Percentiles rank a stretch among this genome's conserved stretches.
Conservation (phyloP, 148 eudicot species). For the Oxyria digyna region DNA sequence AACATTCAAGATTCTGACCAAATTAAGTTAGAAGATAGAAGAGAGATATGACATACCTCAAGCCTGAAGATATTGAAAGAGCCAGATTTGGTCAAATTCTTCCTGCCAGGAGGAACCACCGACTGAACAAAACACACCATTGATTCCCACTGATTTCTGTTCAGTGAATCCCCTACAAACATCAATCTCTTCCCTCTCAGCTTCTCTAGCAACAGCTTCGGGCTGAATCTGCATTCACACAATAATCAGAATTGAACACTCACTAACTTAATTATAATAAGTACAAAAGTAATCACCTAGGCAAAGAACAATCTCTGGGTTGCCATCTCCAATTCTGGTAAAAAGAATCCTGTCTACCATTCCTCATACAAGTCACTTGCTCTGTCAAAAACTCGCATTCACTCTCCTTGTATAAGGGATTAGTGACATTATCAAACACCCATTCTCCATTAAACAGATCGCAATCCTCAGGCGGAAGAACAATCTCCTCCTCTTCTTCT, state of each 20-base stretch:
- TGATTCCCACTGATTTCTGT: constrained; percentile 96
- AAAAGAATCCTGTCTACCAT: constrained; percentile 70
- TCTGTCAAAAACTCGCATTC: constrained; percentile 77
- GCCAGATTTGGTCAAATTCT: constrained; percentile 59
- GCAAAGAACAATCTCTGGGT: constrained; percentile 79
- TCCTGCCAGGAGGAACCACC: constrained; percentile 49
- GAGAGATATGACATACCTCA: constrained; percentile 29
- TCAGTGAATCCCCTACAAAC: constrained; percentile 97
- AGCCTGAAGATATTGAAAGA: constrained; percentile 66
- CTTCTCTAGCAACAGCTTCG: constrained; percentile 72
- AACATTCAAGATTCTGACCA: neutral
- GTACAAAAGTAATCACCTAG: constrained; percentile 33
- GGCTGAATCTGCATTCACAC: constrained; percentile 40
- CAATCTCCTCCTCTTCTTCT: constrained; percentile 35
- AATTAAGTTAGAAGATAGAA: neutral
- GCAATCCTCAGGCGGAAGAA: constrained; percentile 59
- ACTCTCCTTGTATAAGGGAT: constrained; percentile 62
- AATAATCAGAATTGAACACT: neutral
- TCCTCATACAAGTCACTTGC: constrained; percentile 85
- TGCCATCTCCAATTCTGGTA: constrained; percentile 95
- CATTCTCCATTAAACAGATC: constrained; percentile 75
- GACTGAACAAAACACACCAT: constrained; percentile 95
- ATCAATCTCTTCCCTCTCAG: constrained; percentile 77
- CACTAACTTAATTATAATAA: neutral
- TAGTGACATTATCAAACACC: constrained; percentile 68